phyloP scores from a whole-genome alignment of 805 yeast genomes.

The Candida alai region DNA sequence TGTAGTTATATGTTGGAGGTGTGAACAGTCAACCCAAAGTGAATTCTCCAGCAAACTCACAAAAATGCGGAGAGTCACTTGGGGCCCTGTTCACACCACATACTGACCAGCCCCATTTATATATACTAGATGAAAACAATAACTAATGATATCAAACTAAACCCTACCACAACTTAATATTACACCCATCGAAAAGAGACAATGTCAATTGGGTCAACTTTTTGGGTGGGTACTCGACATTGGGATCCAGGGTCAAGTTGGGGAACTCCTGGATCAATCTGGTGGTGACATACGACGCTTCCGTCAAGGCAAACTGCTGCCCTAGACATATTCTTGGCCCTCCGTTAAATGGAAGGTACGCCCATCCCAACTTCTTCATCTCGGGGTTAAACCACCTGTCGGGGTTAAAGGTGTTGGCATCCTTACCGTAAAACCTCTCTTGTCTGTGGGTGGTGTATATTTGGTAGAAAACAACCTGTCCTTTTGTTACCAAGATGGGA shows the following conservation, averaged over 20 bases:
- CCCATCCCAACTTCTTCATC: constrained; percentile 40
- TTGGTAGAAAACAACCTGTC: constrained; percentile 17
- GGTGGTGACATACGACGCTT: constrained; percentile 43
- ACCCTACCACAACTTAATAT: constrained; percentile 1
- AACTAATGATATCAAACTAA: background rate
- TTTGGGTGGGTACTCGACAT: constrained; percentile 21
- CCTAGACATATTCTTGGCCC: constrained; percentile 56
- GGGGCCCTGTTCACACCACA: too few species aligned
- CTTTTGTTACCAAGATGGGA: constrained; percentile 20
- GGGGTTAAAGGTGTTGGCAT: constrained; percentile 31
- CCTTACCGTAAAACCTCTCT: constrained; percentile 28
- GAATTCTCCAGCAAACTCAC: too few species aligned
- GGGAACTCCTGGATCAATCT: constrained; percentile 27
- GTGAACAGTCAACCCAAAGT: too few species aligned
- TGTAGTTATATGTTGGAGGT: too few species aligned
- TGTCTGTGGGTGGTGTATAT: constrained; percentile 20
- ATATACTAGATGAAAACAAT: too few species aligned
- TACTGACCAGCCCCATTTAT: too few species aligned
- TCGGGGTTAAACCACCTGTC: constrained; percentile 35
- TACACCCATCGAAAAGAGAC: constrained; percentile 18
- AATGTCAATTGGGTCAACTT: constrained; percentile 29
- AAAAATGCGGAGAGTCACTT: too few species aligned
- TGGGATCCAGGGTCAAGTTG: constrained; percentile 11
- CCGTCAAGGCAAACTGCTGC: constrained; percentile 54
- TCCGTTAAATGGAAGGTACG: constrained; percentile 51